Evolutionary conservation across 2,329 filamentous ascomycete genomes (phyloP), one percentile per base, ranked within the genome.

Genomic region (Trichophyton simii): DNA sequence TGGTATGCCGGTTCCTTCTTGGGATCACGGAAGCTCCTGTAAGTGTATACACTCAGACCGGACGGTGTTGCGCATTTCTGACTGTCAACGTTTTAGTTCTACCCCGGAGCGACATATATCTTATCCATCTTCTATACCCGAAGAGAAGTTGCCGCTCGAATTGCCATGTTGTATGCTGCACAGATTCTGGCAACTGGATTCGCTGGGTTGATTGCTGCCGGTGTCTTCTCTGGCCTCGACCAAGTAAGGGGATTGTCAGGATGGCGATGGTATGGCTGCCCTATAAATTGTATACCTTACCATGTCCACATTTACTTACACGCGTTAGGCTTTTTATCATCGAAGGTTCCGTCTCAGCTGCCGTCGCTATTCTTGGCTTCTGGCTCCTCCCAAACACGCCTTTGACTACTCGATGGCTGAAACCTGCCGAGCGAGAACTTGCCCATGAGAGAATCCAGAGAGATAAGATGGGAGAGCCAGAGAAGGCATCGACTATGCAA

Each of bases 81-180:
- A 48, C 36, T 4, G 58, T 41, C 25, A n/a, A 9, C 25, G 8
- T 0, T 13, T 22, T 63, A 66, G 63, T 86, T 86, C 70, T 75
- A 86, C 28, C 84, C 85, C 0, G 85, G 85, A 48, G 82, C 82
- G 0, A 76, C 87, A 9, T 76, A 86, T 50, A 82, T 86, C 54
- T 76, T 87, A 20, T 84, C 82, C 0, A 83, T 85, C 66, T 87
- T 84, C 80, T 87, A 87, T 71, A 87, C 84, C 1, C 78, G 83
- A 57, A 78, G 80, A 58, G 65, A 66, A 59, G 64, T 66, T 50
- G 64, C 64, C 8, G 44, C 65, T 31, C 64, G 64, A 55, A 65
- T 66, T 38, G 65, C 64, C 15, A 52, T 65, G 34, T 54, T 65
- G n/a, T 66, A 65, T 31, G 62, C 60, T 44, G 65, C 64, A 3